Conservation (phyloP, 2,329 filamentous ascomycete genomes). For the Penicillium sp. region DNA sequence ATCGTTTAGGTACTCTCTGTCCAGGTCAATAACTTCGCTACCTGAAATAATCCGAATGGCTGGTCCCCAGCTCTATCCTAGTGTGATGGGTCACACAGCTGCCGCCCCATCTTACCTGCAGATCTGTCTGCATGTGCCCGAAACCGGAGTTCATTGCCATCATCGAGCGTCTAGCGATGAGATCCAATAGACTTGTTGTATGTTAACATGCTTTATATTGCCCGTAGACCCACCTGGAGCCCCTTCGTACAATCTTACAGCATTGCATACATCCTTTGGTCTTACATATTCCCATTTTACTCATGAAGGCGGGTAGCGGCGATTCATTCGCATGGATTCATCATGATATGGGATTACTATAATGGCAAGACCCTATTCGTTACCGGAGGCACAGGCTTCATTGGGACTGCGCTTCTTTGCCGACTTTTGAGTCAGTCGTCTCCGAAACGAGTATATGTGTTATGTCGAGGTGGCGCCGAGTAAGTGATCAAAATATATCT, state of each 20-base stretch:
- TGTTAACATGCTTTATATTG: background rate
- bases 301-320: background rate
- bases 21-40: background rate
- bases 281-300: background rate
- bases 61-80: conserved; percentile 3
- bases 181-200: background rate
- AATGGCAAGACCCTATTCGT: conserved; percentile 18
- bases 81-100: conserved; percentile 10
- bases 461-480: conserved; percentile 17
- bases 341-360: conserved; percentile 22
- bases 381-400: conserved; percentile 19
- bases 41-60: conserved; percentile 5
- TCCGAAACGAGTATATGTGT: conserved; percentile 15
- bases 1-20: background rate
- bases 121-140: conserved; percentile 7
- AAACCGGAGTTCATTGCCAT: background rate
- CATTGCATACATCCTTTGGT: background rate
- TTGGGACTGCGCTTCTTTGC: conserved; percentile 19
- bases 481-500: background rate
- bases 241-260: background rate
- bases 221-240: conserved; percentile 2
- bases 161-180: background rate
- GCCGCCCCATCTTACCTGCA: conserved; percentile 12
- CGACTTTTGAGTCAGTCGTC: conserved; percentile 15
- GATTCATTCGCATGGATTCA: background rate